Evolutionary conservation across 2,329 filamentous ascomycete genomes (phyloP).

Genomic region (Exophiala xenobiotica): DNA sequence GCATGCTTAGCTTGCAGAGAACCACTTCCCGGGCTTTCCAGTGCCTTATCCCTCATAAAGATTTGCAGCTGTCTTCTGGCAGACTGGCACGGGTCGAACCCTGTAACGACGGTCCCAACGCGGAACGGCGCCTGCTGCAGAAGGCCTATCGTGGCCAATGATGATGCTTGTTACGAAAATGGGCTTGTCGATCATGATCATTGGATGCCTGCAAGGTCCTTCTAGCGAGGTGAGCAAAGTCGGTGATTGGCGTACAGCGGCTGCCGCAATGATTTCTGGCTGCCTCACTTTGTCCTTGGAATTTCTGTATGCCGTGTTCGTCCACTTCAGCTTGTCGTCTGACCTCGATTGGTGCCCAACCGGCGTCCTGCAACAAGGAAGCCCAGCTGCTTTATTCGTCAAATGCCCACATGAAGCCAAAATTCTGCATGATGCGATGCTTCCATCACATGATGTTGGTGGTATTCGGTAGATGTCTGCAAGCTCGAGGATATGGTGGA

Average conservation of each 20-base stretch:
- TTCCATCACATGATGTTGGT: neutral
- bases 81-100: conserved; percentile 13
- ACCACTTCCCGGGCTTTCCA: conserved; percentile 11
- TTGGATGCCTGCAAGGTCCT: conserved; percentile 9
- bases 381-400: neutral
- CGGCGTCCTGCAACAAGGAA: neutral
- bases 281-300: conserved; percentile 21
- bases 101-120: neutral
- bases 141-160: neutral
- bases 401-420: neutral
- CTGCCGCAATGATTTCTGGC: conserved; percentile 4
- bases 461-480: neutral
- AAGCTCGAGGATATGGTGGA: neutral
- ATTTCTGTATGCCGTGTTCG: neutral
- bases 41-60: neutral
- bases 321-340: conserved; percentile 7
- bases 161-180: neutral
- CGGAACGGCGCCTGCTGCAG: neutral
- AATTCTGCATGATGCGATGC: neutral
- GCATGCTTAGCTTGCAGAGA: conserved; percentile 5
- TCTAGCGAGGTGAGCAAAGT: neutral
- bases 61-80: neutral
- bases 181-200: conserved; percentile 6
- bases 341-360: conserved; percentile 19
- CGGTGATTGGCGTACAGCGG: conserved; percentile 10